Percentiles rank a stretch among this genome's conserved stretches.
Evolutionary conservation across 1,284 basidiomycete genomes (phyloP).

Genomic region (Ceratobasidium sp.): DNA sequence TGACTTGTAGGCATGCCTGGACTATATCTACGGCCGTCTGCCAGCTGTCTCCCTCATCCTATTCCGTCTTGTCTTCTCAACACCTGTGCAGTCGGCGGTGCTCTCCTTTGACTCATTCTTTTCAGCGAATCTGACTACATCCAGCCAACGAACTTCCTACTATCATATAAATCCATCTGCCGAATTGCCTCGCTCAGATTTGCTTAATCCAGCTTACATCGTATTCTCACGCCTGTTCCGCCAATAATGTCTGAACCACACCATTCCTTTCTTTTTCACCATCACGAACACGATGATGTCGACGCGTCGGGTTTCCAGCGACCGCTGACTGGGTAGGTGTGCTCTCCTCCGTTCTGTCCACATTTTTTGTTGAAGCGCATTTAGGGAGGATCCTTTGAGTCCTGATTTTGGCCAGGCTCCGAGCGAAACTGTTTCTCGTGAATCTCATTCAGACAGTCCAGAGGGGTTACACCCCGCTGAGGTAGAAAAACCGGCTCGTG

Average conservation of each 20-base stretch:
- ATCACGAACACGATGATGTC: too few species aligned
- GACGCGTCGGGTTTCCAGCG: background rate
- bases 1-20: background rate
- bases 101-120: background rate
- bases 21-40: background rate
- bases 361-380: too few species aligned
- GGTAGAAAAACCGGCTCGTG: background rate
- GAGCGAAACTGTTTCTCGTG: too few species aligned
- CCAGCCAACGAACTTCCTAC: background rate
- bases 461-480: background rate
- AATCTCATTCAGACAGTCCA: too few species aligned
- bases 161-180: background rate
- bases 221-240: background rate
- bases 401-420: background rate
- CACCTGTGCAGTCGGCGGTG: background rate
- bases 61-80: background rate
- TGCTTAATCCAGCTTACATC: background rate
- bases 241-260: background rate
- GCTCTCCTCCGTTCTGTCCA: too few species aligned
- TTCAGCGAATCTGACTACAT: background rate
- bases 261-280: background rate
- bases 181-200: background rate
- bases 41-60: background rate
- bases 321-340: background rate
- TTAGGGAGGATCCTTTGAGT: background rate